phyloP scores from a whole-genome alignment of 495 filamentous ascomycete genomes.

The Penicillium simplicissimum region DNA sequence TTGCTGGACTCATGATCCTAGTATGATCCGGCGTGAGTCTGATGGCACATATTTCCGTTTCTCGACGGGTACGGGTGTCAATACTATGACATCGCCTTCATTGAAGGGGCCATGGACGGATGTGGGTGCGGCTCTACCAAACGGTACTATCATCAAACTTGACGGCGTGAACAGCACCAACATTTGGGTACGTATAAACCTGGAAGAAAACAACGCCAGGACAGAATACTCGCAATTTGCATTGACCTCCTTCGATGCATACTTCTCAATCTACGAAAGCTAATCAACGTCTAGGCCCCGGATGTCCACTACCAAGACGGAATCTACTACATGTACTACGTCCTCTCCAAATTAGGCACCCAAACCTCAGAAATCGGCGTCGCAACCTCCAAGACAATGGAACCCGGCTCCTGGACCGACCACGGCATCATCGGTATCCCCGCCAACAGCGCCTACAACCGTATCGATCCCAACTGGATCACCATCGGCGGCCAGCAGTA shows the following conservation, averaged over 20 bases:
- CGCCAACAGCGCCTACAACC: constrained; percentile 59
- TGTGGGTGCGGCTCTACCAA: constrained; percentile 56
- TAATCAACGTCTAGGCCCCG: constrained; percentile 54
- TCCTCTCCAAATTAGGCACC: constrained; percentile 63
- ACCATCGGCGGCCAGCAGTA: constrained; percentile 46
- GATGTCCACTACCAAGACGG: constrained; percentile 58
- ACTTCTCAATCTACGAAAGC: neutral
- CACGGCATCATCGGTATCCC: constrained; percentile 51
- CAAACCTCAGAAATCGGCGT: constrained; percentile 66
- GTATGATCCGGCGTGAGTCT: constrained; percentile 58
- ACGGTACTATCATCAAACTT: constrained; percentile 56
- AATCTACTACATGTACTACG: constrained; percentile 73
- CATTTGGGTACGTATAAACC: constrained; percentile 53
- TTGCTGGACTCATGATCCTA: constrained; percentile 65
- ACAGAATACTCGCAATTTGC: neutral
- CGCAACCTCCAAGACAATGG: constrained; percentile 63
- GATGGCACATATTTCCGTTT: constrained; percentile 77
- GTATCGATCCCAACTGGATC: constrained; percentile 69
- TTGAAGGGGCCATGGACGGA: constrained; percentile 67
- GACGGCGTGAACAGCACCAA: constrained; percentile 49
- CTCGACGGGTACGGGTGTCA: constrained; percentile 62
- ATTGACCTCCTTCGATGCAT: neutral
- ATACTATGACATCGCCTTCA: constrained; percentile 56
- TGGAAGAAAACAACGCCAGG: neutral
- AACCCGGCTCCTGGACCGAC: constrained; percentile 60